These are phyloP conservation scores for Musa itinerans DNA, from an alignment of 176 grass and related monocot species.

Conservation along the genomic window DNA sequence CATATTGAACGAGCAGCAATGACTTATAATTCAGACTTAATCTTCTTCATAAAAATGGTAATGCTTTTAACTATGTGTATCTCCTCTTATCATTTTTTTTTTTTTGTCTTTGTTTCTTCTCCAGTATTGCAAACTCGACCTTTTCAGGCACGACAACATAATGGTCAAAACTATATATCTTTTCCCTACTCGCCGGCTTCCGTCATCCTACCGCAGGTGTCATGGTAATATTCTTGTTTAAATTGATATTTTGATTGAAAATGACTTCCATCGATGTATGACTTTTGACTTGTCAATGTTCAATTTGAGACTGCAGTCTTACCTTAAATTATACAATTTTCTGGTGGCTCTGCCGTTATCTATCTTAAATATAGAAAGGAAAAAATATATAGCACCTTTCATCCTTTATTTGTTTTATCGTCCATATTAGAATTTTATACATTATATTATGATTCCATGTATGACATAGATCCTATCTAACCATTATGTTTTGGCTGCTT, in stretches of 20 bases:
- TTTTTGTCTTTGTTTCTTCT: background rate
- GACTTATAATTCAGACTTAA: constrained; percentile 17
- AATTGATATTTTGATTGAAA: background rate
- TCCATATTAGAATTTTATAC: too few relatives aligned
- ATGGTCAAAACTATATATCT: background rate
- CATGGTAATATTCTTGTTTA: constrained; percentile 1
- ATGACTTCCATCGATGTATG: background rate
- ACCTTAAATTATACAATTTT: too few relatives aligned
- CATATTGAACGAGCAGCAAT: background rate
- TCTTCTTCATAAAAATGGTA: constrained; percentile 14
- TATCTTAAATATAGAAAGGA: too few relatives aligned
- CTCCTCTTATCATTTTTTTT: background rate
- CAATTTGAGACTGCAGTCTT: too few relatives aligned
- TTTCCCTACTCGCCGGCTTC: background rate
- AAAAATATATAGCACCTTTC: too few relatives aligned
- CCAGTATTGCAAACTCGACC: background rate
- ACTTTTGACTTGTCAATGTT: too few relatives aligned
- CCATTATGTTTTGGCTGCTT: too few relatives aligned
- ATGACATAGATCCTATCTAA: too few relatives aligned
- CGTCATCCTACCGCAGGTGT: background rate
- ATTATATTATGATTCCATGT: too few relatives aligned
- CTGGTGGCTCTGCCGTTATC: too few relatives aligned
- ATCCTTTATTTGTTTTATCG: too few relatives aligned
- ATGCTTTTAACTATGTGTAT: background rate
- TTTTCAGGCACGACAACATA: background rate